A percentile compares a stretch with the other conserved stretches of the same genome.
phyloP scores from a whole-genome alignment of 1,284 basidiomycete genomes.

The Clitocybe nebularis region DNA sequence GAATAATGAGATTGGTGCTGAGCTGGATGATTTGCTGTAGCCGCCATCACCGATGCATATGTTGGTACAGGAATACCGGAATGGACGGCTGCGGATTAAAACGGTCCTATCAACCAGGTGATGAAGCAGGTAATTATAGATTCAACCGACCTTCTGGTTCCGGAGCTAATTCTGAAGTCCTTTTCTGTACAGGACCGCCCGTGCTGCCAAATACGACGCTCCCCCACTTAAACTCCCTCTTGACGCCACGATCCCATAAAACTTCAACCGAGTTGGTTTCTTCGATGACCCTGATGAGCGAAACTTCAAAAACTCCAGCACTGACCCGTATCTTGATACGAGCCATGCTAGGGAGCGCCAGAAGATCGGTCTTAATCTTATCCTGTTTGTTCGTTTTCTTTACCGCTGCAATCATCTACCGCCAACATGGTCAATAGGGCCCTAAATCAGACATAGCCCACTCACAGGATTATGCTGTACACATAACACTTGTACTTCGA shows the following conservation, averaged over 20 bases:
- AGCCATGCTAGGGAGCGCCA: conserved; percentile 63
- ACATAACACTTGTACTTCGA: conserved; percentile 73
- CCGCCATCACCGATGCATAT: conserved; percentile 28
- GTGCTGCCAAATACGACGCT: conserved; percentile 68
- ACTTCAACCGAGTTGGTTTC: conserved; percentile 70
- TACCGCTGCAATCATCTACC: conserved; percentile 62
- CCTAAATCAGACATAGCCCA: conserved; percentile 16
- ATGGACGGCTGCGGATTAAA: conserved; percentile 7
- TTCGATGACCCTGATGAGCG: conserved; percentile 65
- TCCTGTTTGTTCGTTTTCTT: conserved; percentile 69
- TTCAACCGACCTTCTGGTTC: conserved; percentile 29
- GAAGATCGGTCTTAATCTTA: conserved; percentile 59
- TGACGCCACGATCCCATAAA: conserved; percentile 69
- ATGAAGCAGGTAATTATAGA: conserved; percentile 1
- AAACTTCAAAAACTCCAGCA: conserved; percentile 78
- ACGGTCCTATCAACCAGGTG: conserved; percentile 10
- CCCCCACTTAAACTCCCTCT: conserved; percentile 76
- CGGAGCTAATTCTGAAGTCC: conserved; percentile 47
- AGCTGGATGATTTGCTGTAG: conserved; percentile 18
- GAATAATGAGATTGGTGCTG: conserved; percentile 10
- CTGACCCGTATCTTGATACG: conserved; percentile 78
- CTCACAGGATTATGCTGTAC: conserved; percentile 80
- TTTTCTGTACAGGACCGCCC: conserved; percentile 56
- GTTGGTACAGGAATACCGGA: conserved; percentile 29
- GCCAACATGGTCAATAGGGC: conserved; percentile 6